Base-by-base conservation (phyloP, 2,329 filamentous ascomycete genomes). In the Monilinia laxa region DNA sequence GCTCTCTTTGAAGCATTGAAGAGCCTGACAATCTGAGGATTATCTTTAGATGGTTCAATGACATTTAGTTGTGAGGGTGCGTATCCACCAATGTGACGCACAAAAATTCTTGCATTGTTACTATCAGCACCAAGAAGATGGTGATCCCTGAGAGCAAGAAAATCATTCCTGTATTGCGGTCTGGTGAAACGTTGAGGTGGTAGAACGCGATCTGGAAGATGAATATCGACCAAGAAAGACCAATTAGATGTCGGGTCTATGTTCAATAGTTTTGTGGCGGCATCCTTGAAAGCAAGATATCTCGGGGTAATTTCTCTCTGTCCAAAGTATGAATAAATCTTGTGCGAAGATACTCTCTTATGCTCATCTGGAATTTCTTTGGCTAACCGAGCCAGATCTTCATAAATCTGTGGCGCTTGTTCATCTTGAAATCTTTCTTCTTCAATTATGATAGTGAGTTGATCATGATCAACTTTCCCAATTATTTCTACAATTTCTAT, bases 271-370 rank as follows among this genome's bases (percentile, higher is more conserved):
- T 65, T 65, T 12, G 54, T 58, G 6, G 49, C 52, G 16, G 38
- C 31, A n/a, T 56, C 9, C 47, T 65, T 65, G 28, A 65, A 65
- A 20, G n/a, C 42, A 38, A 38, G 11, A 40, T 58, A 65, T 42
- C 12, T 65, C 16, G 53, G 52, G 6, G 14, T 58, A 16, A 23
- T 49, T 25, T 18, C 2, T 16, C 28, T 58, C 53, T 65, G 47
- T 9, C 62, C 62, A 49, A 65, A 65, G 31, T 65, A 65, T 16
- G 62, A 65, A 65, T 59, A 57, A 28, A 65, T 49, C 16, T 2
- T 11, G 42, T 49, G 45, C 42, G 14, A 16, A 23, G 42, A 38
- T 38, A 28, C 31, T 40, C 20, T 59, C 42, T n/a, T 23, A 35
- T 40, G 16, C 10, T 65, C 62, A n/a, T 38, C 42, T 3, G 62